Evolutionary conservation across 192 early-diverging fungal species (phyloP), one percentile per base, ranked within the genome.

Genomic region (Diversispora epigaea): DNA sequence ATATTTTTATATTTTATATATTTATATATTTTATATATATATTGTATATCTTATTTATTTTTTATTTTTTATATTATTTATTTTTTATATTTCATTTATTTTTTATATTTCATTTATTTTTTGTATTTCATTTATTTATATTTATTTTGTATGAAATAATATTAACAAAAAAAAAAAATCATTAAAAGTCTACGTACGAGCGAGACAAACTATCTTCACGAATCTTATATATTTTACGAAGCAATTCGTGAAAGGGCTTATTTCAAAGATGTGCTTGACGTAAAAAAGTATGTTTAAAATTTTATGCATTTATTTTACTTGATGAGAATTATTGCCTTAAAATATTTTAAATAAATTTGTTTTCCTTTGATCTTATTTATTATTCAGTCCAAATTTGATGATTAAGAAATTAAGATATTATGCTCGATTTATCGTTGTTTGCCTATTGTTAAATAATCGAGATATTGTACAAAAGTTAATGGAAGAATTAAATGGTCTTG

Each of bases 341-440:
- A 0, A 15, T 44, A 71, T 15, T 44, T 47, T 46, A 41, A 39
- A 25, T 32, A 58, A 40, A n/a, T n/a, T n/a, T n/a, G n/a, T n/a
- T n/a, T n/a, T n/a, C n/a, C 0, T 21, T 21, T 65, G 46, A 50
- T 47, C 10, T 50, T 32, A 5, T 19, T 75, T 50, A 11, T 70
- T 64, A 14, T 52, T 40, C 80, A 96, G 92, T 71, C 89, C 95
- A 6, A 90, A 93, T 12, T 80, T 98, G 10, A 92, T 96, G 88
- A 95, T 98, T 79, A 99, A 99, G 78, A 98, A 97, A 70, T 88
- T 99, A 71, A 91, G 98, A 14, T 99, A 96, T 80, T 98, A 95
- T 80, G 98, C 98, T 3, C 90, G 98, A 43, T 98, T 97, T 81
- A 98, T 97, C 45, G 94, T 98, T 43, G 96, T 98, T 3, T 94